Base-by-base conservation (phyloP, 2,329 filamentous ascomycete genomes). In the Drechslera avenae region DNA sequence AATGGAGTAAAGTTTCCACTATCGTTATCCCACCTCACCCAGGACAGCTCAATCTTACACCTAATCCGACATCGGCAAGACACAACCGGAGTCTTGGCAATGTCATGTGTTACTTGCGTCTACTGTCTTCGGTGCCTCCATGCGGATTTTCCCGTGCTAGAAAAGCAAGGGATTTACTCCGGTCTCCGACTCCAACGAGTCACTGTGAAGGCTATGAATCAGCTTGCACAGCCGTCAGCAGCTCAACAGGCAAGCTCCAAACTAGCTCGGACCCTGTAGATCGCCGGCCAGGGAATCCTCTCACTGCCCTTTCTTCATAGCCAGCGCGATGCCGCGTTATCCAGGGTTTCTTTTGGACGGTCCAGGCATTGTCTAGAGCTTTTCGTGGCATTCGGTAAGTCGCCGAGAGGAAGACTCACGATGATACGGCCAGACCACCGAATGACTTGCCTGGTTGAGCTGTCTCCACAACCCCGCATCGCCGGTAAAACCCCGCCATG, bases 401-500 rank as follows among this genome's bases (percentile, higher is more conserved):
- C 23, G 44, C 46, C 45, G 43, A 41, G 30, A 13, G 16, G 39
- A 50, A 33, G 14, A 5, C 18, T 34, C 14, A 42, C 36, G 19
- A 50, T 18, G 37, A 35, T 40, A 44, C 59, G 55, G 62, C 50
- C 39, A 33, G 58, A 56, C 49, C 48, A 50, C 48, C 56, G 63
- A 59, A 43, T 44, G 32, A 39, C 55, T 50, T 56, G 51, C 50
- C 35, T 53, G 50, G 51, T 54, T 50, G 43, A 49, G 56, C 52
- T 52, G 45, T 39, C 39, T 52, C 60, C 53, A 58, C 52, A 43
- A 53, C 59, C 60, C 53, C 56, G 53, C 56, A 56, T 54, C 39
- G 19, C 44, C 19, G 50, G 40, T 54, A 52, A 52, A 42, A 57
- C 62, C 62, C 63, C 62, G 52, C 63, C 56, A 57, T 60, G 60